Conservation (phyloP, 345 rosid genomes). For the Streptanthus diversifolius region DNA sequence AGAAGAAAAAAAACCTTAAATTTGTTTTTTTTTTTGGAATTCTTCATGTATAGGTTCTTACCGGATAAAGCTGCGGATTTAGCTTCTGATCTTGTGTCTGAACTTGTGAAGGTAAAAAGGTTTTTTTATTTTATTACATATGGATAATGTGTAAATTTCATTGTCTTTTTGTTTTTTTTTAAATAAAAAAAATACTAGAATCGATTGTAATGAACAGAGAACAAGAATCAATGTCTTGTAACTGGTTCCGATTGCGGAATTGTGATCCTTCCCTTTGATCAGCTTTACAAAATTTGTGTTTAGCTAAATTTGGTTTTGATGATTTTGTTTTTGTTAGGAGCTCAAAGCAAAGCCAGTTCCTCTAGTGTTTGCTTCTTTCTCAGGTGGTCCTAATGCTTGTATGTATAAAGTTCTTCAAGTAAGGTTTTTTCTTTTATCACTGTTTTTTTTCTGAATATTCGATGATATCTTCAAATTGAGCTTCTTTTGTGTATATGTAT, state of each 20-base stretch:
- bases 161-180: neutral
- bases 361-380: slow-evolving; percentile 76
- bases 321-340: slow-evolving; percentile 43
- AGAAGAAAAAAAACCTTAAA: too few species aligned
- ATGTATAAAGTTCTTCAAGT: slow-evolving; percentile 95
- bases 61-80: slow-evolving; percentile 72
- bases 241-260: neutral
- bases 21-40: neutral
- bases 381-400: slow-evolving; percentile 90
- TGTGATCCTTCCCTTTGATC: neutral
- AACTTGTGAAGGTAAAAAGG: slow-evolving; percentile 56
- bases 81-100: slow-evolving; percentile 57
- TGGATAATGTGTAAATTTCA: neutral
- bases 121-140: neutral
- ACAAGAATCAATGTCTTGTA: neutral
- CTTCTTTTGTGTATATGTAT: slow-evolving; percentile 5
- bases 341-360: slow-evolving; percentile 73
- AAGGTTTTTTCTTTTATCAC: slow-evolving; percentile 8
- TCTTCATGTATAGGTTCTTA: slow-evolving; percentile 55
- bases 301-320: neutral
- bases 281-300: neutral
- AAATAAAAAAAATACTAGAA: neutral
- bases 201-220: neutral
- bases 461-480: neutral
- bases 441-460: neutral